These are phyloP conservation scores for Solanum lycopersicoides DNA, from an alignment of 257 asterid species.

Conservation along the genomic window DNA sequence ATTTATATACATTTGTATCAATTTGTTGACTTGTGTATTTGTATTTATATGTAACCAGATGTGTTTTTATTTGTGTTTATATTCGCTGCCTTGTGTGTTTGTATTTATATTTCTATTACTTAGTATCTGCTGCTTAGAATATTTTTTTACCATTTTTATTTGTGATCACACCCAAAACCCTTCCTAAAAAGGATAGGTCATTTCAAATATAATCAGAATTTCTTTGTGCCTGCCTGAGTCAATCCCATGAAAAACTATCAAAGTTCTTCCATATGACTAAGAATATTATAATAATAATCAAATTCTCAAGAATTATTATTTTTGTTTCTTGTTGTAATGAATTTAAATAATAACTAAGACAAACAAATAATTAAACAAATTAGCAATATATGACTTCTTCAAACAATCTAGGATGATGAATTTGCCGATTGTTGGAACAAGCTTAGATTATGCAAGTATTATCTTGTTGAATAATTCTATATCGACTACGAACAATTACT, in stretches of 20 bases:
- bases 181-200: not conserved
- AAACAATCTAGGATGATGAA: too few species aligned
- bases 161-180: not conserved
- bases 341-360: not conserved
- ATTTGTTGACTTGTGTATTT: not conserved
- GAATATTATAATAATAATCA: not conserved
- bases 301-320: not conserved
- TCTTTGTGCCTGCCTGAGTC: not conserved
- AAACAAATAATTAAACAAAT: not conserved
- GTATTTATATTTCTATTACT: too few species aligned
- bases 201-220: not conserved
- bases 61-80: not conserved
- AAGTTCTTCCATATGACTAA: not conserved
- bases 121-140: too few species aligned
- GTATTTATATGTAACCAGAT: too few species aligned
- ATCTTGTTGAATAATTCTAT: not conserved
- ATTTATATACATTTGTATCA: too few species aligned
- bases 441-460: not conserved
- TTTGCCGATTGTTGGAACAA: not conserved
- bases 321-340: not conserved
- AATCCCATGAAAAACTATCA: not conserved
- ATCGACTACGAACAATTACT: not conserved
- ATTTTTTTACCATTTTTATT: too few species aligned
- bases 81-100: too few species aligned
- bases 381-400: not conserved